These are phyloP conservation scores for Erythrobasidium yunnanense DNA, from an alignment of 768 basidiomycete species.

Conservation along the genomic window DNA sequence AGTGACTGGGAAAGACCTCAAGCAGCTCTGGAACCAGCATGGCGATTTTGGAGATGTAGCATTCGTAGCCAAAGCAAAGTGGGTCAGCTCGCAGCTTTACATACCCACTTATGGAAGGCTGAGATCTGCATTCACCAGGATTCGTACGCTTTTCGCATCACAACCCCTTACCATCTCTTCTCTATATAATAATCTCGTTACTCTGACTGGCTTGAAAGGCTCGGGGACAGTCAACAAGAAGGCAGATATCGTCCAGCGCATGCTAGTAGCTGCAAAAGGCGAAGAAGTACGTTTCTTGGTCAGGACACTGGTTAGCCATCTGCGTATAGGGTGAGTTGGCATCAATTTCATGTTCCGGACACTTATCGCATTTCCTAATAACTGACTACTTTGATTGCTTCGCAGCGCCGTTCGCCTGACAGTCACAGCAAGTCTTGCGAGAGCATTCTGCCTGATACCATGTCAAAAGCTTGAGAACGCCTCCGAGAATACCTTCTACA, in stretches of 20 bases:
- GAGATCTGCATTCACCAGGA: slow-evolving; percentile 47
- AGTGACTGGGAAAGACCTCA: slow-evolving; percentile 46
- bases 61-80: slow-evolving; percentile 61
- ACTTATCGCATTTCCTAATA: not conserved
- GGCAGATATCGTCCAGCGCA: slow-evolving; percentile 63
- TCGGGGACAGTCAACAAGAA: slow-evolving; percentile 65
- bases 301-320: slow-evolving; percentile 59
- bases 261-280: slow-evolving; percentile 71
- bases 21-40: slow-evolving; percentile 51
- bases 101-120: not conserved
- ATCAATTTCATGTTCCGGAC: not conserved
- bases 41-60: slow-evolving; percentile 87
- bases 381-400: no score
- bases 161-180: slow-evolving; percentile 49
- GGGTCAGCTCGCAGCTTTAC: not conserved
- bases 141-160: slow-evolving; percentile 27
- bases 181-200: slow-evolving; percentile 59
- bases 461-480: not conserved
- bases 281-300: slow-evolving; percentile 80
- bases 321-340: slow-evolving; percentile 57
- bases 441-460: slow-evolving; percentile 56
- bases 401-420: slow-evolving; percentile 63
- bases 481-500: slow-evolving; percentile 29
- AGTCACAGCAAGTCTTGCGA: slow-evolving; percentile 65
- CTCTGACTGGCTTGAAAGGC: slow-evolving; percentile 60